Base-by-base conservation (phyloP, 805 yeast species). In the Starmerella sp. region DNA sequence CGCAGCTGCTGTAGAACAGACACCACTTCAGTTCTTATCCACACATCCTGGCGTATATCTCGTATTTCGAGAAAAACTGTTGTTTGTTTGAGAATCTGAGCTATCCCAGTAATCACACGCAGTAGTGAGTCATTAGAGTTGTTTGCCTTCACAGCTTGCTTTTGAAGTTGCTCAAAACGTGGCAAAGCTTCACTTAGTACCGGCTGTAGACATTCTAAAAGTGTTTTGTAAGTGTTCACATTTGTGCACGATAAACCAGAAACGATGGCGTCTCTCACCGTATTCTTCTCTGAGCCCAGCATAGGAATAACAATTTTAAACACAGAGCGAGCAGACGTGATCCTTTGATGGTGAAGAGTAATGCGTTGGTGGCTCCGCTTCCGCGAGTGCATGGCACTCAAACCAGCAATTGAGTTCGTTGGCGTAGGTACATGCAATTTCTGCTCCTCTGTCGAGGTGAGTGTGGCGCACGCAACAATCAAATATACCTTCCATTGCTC, bases 401-500 rank as follows among this genome's bases (percentile, higher is more conserved):
- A 30, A 1, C 52, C 36, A 0, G 52, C 34, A 1, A 44, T 17
- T 2, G 55, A 35, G 3, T n/a, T 57, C 1, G 46, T 7, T 4
- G 63, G 58, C 2, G 70, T 70, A 0, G 85, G 83, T n/a, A 82
- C 77, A 58, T 80, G 83, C 15, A 88, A 69, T 61, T 85, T 81
- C 65, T 89, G 96, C 55, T 89, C 95, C 57, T 80, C 85, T 0
- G 97, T 89, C 0, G 95, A 80, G 0, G 98, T 93, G 59, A 93
- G 70, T 0, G 96, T 87, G 17, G 91, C 81, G 64, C 97, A 91
- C 0, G 96, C 96, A 55, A 89, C 93, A 46, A 91, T 84, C 63
- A 93, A 71, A 65, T 84, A 93, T 3, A 90, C 73, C 68, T 86
- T 85, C 96, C 95, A 88, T 66, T 88, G 96, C 57, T 84, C 88